Evolutionary conservation across 1,284 basidiomycete genomes (phyloP), one percentile per base, ranked within the genome.

Genomic region (Trichosporon sp.): DNA sequence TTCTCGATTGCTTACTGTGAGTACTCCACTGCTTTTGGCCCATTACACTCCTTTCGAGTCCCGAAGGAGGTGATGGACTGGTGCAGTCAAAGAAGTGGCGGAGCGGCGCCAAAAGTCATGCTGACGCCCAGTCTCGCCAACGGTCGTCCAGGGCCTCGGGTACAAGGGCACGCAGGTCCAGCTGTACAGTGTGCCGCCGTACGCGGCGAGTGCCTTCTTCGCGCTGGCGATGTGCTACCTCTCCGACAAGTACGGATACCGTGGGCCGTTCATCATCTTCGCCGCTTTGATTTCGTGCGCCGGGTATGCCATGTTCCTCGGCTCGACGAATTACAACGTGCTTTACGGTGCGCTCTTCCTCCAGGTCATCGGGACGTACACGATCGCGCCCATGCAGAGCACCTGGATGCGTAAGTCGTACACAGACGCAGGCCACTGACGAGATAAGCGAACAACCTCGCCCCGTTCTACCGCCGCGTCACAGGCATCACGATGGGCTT

Each of bases 401-500:
- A 75, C 76, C 3, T 78, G 78, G 78, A 78, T 77, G 75, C 74
- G 68, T 69, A 63, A 65, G 70, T 71, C 3, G 11, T 27, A 5
- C 7, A 25, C 21, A 2, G 23, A 18, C 7, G 38, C 18, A 21
- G 11, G 47, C 8, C 21, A 32, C 65, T 67, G 34, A 67, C 64
- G 12, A 2, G 23, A 23, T 1, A 25, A 71, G 68, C 88, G 15
- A 89, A 89, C 77, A 89, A 89, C 78, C 84, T 87, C 25, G 83
- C 86, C 0, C 87, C 87, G 0, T 85, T 88, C 73, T 83, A 85
- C 66, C 83, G 87, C 56, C 84, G 88, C 47, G 87, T 87, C 4
- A 87, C 87, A 0, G 84, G 85, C 21, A 84, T 89, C 63, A 87
- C 87, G 6, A 80, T 88, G 32, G 86, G 84, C 0, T 87, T 87